Evolutionary conservation across 352 stramenopile species (phyloP).

Genomic region (Phytophthora pseudosyringae): DNA sequence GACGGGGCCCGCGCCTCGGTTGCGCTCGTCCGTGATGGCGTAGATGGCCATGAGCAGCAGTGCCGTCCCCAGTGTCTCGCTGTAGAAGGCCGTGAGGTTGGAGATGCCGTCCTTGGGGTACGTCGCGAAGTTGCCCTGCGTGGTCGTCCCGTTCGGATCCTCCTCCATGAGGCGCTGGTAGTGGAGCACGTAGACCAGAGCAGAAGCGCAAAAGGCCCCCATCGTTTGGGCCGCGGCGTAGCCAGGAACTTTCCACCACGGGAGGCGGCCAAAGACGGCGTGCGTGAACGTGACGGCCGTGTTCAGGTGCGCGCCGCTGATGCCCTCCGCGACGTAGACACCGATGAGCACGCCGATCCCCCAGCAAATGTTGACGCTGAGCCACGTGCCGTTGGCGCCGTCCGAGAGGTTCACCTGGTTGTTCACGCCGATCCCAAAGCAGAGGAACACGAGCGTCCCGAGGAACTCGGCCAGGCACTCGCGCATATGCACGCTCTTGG

Average conservation of each 20-base stretch:
- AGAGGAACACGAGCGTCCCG: conserved; percentile 56
- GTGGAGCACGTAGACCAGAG: conserved; percentile 53
- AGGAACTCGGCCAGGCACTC: conserved; percentile 62
- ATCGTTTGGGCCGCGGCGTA: conserved; percentile 47
- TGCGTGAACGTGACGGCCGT: conserved; percentile 57
- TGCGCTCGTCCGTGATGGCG: conserved; percentile 53
- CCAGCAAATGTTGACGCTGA: conserved; percentile 60
- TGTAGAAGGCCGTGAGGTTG: conserved; percentile 56
- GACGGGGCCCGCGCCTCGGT: conserved; percentile 44
- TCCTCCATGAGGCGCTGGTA: conserved; percentile 47
- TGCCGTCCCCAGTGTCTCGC: conserved; percentile 55
- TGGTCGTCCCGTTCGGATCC: conserved; percentile 48
- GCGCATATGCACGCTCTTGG: conserved; percentile 44
- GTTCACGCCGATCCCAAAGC: conserved; percentile 59
- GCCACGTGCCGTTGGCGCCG: conserved; percentile 54
- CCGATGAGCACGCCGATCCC: conserved; percentile 41
- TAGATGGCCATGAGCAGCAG: conserved; percentile 60
- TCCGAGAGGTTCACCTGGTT: conserved; percentile 57
- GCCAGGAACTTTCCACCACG: conserved; percentile 51
- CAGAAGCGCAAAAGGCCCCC: conserved; percentile 46
- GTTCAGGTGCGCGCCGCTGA: conserved; percentile 64
- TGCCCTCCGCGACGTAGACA: conserved; percentile 51
- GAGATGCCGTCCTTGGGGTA: conserved; percentile 47
- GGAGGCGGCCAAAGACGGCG: conserved; percentile 44
- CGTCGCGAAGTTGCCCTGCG: conserved; percentile 48